Evolutionary conservation across 192 early-diverging fungal genomes (phyloP).

Genomic region (Linnemannia exigua): DNA sequence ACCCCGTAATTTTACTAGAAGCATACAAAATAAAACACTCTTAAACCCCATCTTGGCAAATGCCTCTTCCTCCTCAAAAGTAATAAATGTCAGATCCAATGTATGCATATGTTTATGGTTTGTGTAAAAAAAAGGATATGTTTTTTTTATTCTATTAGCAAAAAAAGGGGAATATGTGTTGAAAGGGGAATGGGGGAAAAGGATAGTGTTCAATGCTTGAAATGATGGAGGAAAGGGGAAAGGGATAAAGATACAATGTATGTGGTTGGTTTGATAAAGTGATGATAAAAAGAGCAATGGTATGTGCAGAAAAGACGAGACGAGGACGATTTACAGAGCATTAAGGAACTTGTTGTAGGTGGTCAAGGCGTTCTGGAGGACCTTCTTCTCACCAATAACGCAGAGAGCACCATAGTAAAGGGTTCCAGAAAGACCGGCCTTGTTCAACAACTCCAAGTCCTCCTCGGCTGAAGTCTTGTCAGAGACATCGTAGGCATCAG

Average conservation of each 20-base stretch:
- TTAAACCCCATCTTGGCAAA: too few relatives aligned
- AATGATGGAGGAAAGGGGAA: background rate
- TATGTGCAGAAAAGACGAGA: background rate
- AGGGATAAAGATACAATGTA: constrained; percentile 5
- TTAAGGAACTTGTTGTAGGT: constrained; percentile 40
- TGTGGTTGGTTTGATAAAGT: background rate
- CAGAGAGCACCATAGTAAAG: constrained; percentile 47
- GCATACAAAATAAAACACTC: too few relatives aligned
- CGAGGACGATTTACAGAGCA: constrained; percentile 13
- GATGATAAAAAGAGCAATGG: background rate
- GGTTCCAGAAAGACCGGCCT: constrained; percentile 32
- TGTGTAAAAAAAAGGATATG: background rate
- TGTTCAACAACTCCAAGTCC: constrained; percentile 43
- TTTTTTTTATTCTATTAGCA: constrained; percentile 9
- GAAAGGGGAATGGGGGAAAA: background rate
- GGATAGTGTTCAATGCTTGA: constrained; percentile 1
- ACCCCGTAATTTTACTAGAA: too few relatives aligned
- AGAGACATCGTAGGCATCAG: constrained; percentile 42
- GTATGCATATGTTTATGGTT: too few relatives aligned
- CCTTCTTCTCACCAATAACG: constrained; percentile 56
- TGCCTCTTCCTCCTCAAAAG: too few relatives aligned
- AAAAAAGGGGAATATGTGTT: background rate
- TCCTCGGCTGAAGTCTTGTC: constrained; percentile 52
- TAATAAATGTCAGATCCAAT: too few relatives aligned
- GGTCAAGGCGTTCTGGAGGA: constrained; percentile 43